Evolutionary conservation across 495 filamentous ascomycete genomes (phyloP).

Genomic region (Cairneyella variabilis): DNA sequence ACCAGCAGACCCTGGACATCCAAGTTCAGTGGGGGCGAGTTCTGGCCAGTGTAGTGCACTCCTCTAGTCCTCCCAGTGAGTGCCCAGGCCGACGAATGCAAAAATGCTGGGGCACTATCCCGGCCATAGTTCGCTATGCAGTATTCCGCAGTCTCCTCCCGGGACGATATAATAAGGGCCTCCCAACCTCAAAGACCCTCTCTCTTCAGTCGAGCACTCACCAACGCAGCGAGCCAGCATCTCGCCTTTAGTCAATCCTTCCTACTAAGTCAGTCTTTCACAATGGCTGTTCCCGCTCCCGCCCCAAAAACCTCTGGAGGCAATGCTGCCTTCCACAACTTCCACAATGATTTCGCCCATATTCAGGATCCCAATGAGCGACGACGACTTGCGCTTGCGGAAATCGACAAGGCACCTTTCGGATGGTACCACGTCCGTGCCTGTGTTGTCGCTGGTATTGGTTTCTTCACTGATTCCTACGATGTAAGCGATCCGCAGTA

Average conservation of each 20-base stretch:
- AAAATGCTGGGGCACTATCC: no score
- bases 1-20: not conserved
- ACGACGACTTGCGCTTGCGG: constrained; percentile 67
- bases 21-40: not conserved
- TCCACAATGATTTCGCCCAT: constrained; percentile 58
- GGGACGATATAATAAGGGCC: not conserved
- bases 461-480: constrained; percentile 81
- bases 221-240: not conserved
- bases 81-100: no score
- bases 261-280: not conserved
- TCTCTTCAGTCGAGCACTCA: constrained; percentile 8
- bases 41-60: no score
- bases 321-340: constrained; percentile 67
- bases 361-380: constrained; percentile 71
- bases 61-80: no score
- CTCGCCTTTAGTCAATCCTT: not conserved
- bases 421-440: constrained; percentile 68
- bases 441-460: constrained; percentile 73
- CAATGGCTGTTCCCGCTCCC: constrained; percentile 13
- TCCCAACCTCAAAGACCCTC: not conserved
- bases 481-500: constrained; percentile 69
- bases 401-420: constrained; percentile 77
- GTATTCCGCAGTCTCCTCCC: not conserved
- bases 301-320: constrained; percentile 51
- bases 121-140: not conserved